A percentile compares a stretch with the other conserved stretches of the same genome.
phyloP scores from a whole-genome alignment of 352 stramenopile genomes.

The Aphanomyces cochlioides region DNA sequence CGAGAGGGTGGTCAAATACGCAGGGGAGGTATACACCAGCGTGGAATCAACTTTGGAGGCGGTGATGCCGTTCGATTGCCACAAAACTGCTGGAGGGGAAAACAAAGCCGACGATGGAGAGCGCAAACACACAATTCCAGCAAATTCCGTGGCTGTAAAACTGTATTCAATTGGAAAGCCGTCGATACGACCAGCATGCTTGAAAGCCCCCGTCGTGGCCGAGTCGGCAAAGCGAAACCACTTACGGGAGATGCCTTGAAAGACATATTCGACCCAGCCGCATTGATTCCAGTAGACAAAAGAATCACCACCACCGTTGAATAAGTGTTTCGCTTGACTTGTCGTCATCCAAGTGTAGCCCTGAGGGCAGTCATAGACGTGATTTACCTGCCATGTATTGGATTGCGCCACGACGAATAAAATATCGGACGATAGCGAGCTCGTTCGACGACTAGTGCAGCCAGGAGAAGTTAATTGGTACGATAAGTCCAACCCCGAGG shows the following conservation, averaged over 20 bases:
- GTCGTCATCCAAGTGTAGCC: constrained; percentile 70
- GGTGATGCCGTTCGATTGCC: constrained; percentile 49
- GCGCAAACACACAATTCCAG: constrained; percentile 62
- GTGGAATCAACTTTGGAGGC: constrained; percentile 45
- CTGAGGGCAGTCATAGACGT: constrained; percentile 62
- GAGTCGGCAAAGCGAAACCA: constrained; percentile 81
- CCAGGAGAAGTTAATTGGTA: constrained; percentile 39
- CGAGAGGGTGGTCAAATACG: constrained; percentile 32
- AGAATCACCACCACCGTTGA: constrained; percentile 26
- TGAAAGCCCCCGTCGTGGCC: constrained; percentile 47
- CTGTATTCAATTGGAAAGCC: constrained; percentile 39
- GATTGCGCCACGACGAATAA: constrained; percentile 54
- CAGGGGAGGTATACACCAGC: constrained; percentile 36
- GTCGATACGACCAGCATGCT: constrained; percentile 56
- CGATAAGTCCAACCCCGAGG: constrained; percentile 53
- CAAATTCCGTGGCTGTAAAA: constrained; percentile 47
- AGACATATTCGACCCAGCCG: constrained; percentile 63
- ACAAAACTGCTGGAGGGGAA: constrained; percentile 47
- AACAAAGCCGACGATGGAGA: not conserved
- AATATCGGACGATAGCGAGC: constrained; percentile 40
- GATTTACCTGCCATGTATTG: constrained; percentile 43
- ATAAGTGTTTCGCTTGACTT: constrained; percentile 35
- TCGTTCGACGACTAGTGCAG: constrained; percentile 49
- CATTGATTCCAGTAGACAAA: constrained; percentile 74
- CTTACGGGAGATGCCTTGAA: constrained; percentile 41